Conservation (phyloP, 2,329 filamentous ascomycete species). For the Fusarium irregulare region DNA sequence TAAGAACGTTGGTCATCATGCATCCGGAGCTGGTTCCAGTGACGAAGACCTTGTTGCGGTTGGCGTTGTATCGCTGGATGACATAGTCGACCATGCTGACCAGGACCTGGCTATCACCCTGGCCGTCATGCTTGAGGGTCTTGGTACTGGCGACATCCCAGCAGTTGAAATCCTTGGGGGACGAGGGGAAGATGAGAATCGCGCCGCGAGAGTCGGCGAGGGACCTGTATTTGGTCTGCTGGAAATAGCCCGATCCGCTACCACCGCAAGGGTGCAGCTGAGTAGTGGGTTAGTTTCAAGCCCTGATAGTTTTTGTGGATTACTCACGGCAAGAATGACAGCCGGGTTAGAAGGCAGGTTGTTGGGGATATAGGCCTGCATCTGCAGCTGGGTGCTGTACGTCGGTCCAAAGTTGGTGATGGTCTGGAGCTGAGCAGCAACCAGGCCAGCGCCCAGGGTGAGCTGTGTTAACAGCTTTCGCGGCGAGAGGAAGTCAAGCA, state of each 20-base stretch:
- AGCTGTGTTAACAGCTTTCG: constrained; percentile 11
- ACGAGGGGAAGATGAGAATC: constrained; percentile 63
- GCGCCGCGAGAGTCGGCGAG: constrained; percentile 66
- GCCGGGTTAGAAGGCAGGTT: constrained; percentile 9
- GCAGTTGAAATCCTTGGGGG: constrained; percentile 56
- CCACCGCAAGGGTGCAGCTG: constrained; percentile 57
- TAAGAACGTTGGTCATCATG: constrained; percentile 57
- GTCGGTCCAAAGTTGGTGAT: constrained; percentile 16
- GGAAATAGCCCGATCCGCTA: constrained; percentile 63
- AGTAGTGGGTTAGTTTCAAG: not conserved
- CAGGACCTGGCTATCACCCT: constrained; percentile 62
- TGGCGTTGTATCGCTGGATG: constrained; percentile 60
- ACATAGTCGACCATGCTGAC: constrained; percentile 66
- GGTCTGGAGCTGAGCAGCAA: constrained; percentile 23
- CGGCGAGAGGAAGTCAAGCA: constrained; percentile 9
- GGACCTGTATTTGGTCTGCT: constrained; percentile 61
- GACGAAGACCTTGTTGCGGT: constrained; percentile 60
- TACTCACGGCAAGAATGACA: constrained; percentile 3
- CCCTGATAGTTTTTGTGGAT: rapidly evolving
- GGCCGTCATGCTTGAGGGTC: constrained; percentile 62
- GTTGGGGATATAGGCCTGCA: constrained; percentile 9
- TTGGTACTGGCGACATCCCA: constrained; percentile 69
- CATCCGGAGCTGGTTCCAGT: constrained; percentile 50
- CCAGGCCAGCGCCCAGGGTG: constrained; percentile 8
- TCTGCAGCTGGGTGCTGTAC: not conserved